A percentile compares a stretch with the other conserved stretches of the same genome.
phyloP scores from a whole-genome alignment of 192 early-diverging fungal species.

The Backusella tuberculispora region DNA sequence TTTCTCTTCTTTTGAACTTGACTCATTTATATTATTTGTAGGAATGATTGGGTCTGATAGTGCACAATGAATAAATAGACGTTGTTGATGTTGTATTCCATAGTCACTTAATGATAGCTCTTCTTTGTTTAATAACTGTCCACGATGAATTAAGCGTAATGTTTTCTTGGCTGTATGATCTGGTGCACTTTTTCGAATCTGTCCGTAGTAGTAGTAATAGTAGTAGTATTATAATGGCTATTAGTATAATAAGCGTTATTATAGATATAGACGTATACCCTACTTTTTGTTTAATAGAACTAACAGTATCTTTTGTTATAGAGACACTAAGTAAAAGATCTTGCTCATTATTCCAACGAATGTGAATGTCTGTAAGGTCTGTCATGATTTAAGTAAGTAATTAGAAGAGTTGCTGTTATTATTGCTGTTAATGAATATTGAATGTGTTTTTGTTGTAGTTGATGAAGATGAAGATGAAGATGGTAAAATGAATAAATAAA shows the following conservation, averaged over 20 bases:
- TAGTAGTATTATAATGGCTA: neutral
- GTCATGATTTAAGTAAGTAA: neutral
- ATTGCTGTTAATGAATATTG: too few species aligned
- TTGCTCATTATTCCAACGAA: conserved; percentile 41
- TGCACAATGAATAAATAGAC: conserved; percentile 54
- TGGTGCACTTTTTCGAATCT: conserved; percentile 45
- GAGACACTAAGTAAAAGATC: conserved; percentile 33
- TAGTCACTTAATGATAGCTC: conserved; percentile 36
- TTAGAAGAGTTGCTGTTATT: too few species aligned
- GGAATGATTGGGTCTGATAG: conserved; percentile 44
- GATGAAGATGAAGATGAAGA: too few species aligned
- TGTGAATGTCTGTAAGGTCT: conserved; percentile 27
- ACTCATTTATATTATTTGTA: neutral
- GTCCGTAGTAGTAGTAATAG: neutral
- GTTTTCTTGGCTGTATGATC: conserved; percentile 42
- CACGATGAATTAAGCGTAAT: conserved; percentile 52
- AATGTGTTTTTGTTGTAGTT: too few species aligned
- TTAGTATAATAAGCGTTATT: neutral
- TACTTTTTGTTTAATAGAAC: conserved; percentile 48
- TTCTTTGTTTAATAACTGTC: conserved; percentile 43
- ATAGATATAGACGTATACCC: neutral
- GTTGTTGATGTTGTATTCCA: conserved; percentile 20
- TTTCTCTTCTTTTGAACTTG: neutral
- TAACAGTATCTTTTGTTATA: conserved; percentile 30
- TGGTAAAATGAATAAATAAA: too few species aligned